Evolutionary conservation across 768 basidiomycete genomes (phyloP).

Genomic region (Arthromyces matolae): DNA sequence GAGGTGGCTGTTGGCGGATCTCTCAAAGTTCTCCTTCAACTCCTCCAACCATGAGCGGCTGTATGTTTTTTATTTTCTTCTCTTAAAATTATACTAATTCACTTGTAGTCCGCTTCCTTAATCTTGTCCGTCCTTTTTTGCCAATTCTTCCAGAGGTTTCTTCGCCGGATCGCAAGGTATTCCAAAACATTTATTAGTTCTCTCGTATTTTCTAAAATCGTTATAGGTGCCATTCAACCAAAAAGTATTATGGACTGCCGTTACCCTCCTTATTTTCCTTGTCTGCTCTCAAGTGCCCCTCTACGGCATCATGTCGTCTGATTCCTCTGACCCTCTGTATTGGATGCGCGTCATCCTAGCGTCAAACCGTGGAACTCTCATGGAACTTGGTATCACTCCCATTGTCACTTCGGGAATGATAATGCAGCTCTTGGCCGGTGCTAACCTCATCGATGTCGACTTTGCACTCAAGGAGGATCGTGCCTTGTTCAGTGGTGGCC

Average conservation of each 20-base stretch:
- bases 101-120: constrained; percentile 84
- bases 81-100: constrained; percentile 5
- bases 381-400: constrained; percentile 98
- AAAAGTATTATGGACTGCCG: constrained; percentile 98
- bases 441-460: constrained; percentile 96
- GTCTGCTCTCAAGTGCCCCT: constrained; percentile 99
- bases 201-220: background rate
- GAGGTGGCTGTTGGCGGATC: constrained; percentile 24
- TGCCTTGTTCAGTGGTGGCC: constrained; percentile 91
- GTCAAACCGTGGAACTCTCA: constrained; percentile 96
- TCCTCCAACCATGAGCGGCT: constrained; percentile 71
- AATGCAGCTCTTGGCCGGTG: constrained; percentile 98
- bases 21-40: constrained; percentile 18
- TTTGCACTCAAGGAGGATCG: constrained; percentile 96
- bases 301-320: constrained; percentile 99
- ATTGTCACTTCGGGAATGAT: constrained; percentile 99
- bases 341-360: constrained; percentile 99
- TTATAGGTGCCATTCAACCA: constrained; percentile 93
- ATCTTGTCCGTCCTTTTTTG: constrained; percentile 97
- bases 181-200: constrained; percentile 16
- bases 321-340: constrained; percentile 98
- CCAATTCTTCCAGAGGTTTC: constrained; percentile 96
- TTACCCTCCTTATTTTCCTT: constrained; percentile 98
- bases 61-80: constrained; percentile 42
- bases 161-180: constrained; percentile 93